phyloP scores from a whole-genome alignment of 768 basidiomycete genomes.

The Tricholoma sp. region DNA sequence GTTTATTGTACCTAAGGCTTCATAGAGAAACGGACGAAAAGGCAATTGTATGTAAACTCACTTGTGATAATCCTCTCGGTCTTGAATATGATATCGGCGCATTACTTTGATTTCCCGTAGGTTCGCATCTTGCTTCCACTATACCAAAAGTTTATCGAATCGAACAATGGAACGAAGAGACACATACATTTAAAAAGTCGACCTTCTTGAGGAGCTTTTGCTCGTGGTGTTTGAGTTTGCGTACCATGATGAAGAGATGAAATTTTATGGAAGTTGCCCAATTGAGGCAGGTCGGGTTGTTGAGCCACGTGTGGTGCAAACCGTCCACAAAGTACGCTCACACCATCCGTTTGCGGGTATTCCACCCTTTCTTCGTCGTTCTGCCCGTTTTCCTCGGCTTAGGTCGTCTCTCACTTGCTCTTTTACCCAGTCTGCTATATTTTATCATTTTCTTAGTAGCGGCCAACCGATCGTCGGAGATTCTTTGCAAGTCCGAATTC shows the following conservation, averaged over 20 bases:
- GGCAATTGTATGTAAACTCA: slow-evolving; percentile 22
- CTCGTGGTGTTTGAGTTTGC: slow-evolving; percentile 95
- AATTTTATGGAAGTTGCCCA: slow-evolving; percentile 3
- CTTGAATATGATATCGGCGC: slow-evolving; percentile 92
- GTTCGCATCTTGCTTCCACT: slow-evolving; percentile 98
- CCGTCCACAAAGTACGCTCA: slow-evolving; percentile 21
- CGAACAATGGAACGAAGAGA: not conserved
- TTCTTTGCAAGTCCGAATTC: slow-evolving; percentile 13
- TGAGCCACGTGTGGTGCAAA: slow-evolving; percentile 37
- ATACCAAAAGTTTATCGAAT: slow-evolving; percentile 9
- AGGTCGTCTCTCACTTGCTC: slow-evolving; percentile 2
- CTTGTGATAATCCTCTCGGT: slow-evolving; percentile 94
- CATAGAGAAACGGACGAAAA: not conserved
- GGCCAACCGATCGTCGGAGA: slow-evolving; percentile 18
- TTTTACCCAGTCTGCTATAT: slow-evolving; percentile 11
- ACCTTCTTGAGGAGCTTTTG: slow-evolving; percentile 94
- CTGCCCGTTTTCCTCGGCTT: slow-evolving; percentile 16
- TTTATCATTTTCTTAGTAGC: slow-evolving; percentile 7
- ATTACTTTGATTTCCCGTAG: slow-evolving; percentile 90
- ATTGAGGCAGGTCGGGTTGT: slow-evolving; percentile 14
- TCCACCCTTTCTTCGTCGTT: slow-evolving; percentile 13
- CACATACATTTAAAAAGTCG: slow-evolving; percentile 85
- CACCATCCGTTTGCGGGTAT: slow-evolving; percentile 15
- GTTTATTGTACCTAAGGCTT: slow-evolving; percentile 77
- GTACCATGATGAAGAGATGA: slow-evolving; percentile 51